Evolutionary conservation across 2,329 filamentous ascomycete species (phyloP).

Genomic region (Aspergillus eucalypticola): DNA sequence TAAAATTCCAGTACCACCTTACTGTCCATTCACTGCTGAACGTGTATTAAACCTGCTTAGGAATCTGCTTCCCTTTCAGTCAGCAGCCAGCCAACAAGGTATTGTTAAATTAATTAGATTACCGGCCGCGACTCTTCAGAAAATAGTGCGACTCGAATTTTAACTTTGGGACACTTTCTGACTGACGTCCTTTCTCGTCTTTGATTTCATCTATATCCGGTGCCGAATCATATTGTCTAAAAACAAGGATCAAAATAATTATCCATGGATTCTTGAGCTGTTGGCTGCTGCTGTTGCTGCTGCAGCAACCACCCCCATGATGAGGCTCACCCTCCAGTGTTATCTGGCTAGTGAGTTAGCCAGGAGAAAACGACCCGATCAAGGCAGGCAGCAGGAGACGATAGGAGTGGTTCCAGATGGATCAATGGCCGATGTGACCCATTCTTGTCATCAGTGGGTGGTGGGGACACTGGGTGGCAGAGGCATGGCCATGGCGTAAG

Average conservation of each 20-base stretch:
- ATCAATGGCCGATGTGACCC: constrained; percentile 1
- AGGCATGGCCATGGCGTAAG: constrained; percentile 18
- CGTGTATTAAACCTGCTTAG: not conserved
- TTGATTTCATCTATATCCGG: not conserved
- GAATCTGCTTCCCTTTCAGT: not conserved
- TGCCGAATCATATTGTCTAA: not conserved
- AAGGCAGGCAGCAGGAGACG: not conserved
- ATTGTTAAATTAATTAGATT: not conserved
- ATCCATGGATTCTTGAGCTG: not conserved
- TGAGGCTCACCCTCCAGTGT: not conserved
- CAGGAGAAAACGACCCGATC: not conserved
- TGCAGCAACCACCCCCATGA: not conserved
- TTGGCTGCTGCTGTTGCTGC: not conserved
- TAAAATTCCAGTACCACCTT: not conserved
- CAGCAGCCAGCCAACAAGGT: not conserved
- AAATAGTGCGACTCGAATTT: not conserved
- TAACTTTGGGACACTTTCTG: not conserved
- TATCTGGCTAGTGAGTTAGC: not conserved
- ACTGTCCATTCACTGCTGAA: not conserved
- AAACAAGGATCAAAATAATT: too few relatives aligned
- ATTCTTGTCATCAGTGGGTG: constrained; percentile 14
- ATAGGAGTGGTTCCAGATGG: not conserved
- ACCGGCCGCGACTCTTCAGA: not conserved
- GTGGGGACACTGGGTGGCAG: constrained; percentile 14
- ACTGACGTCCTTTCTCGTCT: not conserved